Base-by-base conservation (phyloP, 176 grass and related monocot genomes). In the Phragmites australis region DNA sequence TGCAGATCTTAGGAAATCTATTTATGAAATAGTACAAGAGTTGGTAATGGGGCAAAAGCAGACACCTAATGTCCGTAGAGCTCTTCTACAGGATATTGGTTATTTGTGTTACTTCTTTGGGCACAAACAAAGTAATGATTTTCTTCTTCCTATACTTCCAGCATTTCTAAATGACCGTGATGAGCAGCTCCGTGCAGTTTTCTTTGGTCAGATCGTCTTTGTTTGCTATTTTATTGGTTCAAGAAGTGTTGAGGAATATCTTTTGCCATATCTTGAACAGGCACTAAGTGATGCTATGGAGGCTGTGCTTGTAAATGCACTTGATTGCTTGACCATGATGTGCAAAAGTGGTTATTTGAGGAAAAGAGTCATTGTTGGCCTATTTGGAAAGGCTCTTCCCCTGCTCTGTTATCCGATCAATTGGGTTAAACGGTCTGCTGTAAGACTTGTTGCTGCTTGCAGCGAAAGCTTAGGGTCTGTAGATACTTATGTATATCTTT, bases 221-320 rank as follows among this genome's bases (percentile, higher is more conserved):
- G 96, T 98, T 73, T 94, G 90, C 84, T 98, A 91, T 86, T 98
- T 98, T 92, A 91, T 98, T 84, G 96, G 96, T 68, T 84, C 89
- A 89, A 83, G 76, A 81, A 98, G 96, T 74, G 96, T 98, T 4
- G 96, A 98, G 82, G 96, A 98, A 60, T 98, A 98, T 70, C 92
- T 98, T 53, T 86, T 98, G 70, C 96, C 96, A 67, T 98, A 98
- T 76, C 91, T 98, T 81, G 96, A 98, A 76, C 96, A 91, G 66
- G 96, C 90, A 63, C 84, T 98, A 83, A 88, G 83, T 83, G 88
- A 98, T 79, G 84, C 83, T 61, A 89, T 89, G 86, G 92, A 94
- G 78, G 90, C 86, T 74, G 92, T 98, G 54, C 87, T 98, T 75
- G 92, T 93, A 29, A 94, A 93, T 70, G 90, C 85, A 70, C 82